Percentiles rank a stretch among this genome's conserved stretches.
Evolutionary conservation across 108 stramenopile genomes (phyloP).

Genomic region (Poteriospumella lacustris): DNA sequence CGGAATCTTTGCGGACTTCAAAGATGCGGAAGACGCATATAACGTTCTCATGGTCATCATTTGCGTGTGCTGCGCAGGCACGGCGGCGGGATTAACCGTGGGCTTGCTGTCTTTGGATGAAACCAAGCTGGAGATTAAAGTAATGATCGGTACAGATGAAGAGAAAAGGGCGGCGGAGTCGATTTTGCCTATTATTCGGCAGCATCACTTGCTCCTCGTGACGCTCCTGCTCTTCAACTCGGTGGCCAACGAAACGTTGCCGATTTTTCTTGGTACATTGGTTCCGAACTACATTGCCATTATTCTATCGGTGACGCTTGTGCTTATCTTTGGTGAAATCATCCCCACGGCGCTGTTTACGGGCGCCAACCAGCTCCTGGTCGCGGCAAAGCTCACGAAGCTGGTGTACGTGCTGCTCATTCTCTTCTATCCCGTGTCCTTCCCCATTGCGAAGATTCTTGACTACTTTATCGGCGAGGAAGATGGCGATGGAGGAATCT

Average conservation of each 20-base stretch:
- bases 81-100: conserved; percentile 87
- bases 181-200: conserved; percentile 46
- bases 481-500: conserved; percentile 30
- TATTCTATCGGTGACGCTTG: conserved; percentile 77
- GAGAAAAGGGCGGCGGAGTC: conserved; percentile 40
- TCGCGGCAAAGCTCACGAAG: conserved; percentile 69
- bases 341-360: conserved; percentile 81
- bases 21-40: neutral
- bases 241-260: conserved; percentile 81
- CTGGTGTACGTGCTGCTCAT: conserved; percentile 69
- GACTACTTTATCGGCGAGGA: conserved; percentile 67
- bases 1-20: neutral
- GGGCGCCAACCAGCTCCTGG: conserved; percentile 73
- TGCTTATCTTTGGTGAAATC: conserved; percentile 75
- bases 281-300: conserved; percentile 72
- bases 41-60: conserved; percentile 33
- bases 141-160: conserved; percentile 31
- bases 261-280: conserved; percentile 81
- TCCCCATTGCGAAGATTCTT: conserved; percentile 73
- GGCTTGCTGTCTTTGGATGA: conserved; percentile 80
- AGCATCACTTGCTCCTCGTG: conserved; percentile 81
- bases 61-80: conserved; percentile 72
- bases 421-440: conserved; percentile 70
- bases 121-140: conserved; percentile 61
- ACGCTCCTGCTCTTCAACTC: conserved; percentile 87